Evolutionary conservation across 257 asterid species (phyloP).

Genomic region (Solanum corneliomulleri): DNA sequence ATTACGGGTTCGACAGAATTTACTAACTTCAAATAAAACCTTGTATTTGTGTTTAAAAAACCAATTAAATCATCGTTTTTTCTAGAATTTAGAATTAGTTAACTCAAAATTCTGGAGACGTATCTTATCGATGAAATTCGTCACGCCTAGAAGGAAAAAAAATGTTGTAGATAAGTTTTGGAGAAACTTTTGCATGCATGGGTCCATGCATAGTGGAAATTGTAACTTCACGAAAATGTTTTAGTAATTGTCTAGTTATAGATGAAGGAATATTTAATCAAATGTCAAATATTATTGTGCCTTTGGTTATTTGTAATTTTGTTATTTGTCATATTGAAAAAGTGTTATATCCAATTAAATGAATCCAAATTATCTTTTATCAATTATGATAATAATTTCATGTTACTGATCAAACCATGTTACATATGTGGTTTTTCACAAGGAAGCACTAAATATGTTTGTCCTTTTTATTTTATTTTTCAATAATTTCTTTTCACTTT

Average conservation of each 20-base stretch:
- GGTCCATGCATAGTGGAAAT: not conserved
- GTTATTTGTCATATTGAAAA: not conserved
- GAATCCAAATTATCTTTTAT: not conserved
- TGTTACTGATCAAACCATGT: not conserved
- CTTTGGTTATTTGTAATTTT: not conserved
- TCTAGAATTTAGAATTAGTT: not conserved
- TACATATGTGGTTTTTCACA: not conserved
- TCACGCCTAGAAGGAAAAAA: not conserved
- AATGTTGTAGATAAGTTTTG: not conserved
- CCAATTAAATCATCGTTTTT: not conserved
- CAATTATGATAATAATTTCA: not conserved
- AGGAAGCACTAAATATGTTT: not conserved
- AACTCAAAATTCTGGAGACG: not conserved
- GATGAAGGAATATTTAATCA: not conserved
- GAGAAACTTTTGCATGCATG: not conserved
- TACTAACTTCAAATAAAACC: not conserved
- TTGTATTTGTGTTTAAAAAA: not conserved
- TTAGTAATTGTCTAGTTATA: conserved; percentile 19
- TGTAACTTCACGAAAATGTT: not conserved
- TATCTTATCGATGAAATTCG: not conserved
- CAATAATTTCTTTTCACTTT: not conserved
- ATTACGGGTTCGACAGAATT: accelerated
- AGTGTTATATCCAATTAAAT: not conserved
- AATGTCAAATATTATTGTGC: not conserved
- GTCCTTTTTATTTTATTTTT: not conserved